Evolutionary conservation across 2,329 filamentous ascomycete genomes (phyloP).

Genomic region (Pseudopithomyces chartarum): DNA sequence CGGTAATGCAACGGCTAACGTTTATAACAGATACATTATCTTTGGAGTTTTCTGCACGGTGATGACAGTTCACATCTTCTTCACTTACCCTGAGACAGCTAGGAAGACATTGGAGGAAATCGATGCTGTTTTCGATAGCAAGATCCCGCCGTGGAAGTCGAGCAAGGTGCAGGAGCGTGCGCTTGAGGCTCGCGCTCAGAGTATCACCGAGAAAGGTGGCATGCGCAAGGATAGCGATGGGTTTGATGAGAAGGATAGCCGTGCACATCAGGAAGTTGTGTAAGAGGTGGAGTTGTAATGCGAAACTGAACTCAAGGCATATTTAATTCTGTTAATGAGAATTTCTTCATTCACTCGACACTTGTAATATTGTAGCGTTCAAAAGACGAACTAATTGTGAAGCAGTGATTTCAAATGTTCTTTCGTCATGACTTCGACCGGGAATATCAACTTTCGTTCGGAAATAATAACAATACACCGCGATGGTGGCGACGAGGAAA

Average conservation of each 20-base stretch:
- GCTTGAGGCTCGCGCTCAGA: constrained; percentile 1
- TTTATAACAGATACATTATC: constrained; percentile 58
- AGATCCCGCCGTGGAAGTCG: neutral
- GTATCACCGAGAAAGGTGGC: neutral
- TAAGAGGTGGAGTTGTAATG: neutral
- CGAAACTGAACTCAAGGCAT: no score
- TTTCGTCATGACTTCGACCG: no score
- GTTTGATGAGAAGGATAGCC: neutral
- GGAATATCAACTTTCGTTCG: no score
- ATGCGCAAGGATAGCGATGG: neutral
- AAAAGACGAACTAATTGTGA: no score
- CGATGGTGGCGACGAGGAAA: no score
- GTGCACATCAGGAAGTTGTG: neutral
- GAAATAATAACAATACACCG: no score
- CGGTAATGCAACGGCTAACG: neutral
- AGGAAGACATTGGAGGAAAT: constrained; percentile 2
- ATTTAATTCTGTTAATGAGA: no score
- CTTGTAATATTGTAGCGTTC: no score
- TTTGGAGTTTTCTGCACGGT: constrained; percentile 45
- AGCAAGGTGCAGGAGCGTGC: neutral
- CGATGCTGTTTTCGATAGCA: neutral
- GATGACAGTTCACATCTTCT: neutral
- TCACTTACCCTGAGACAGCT: constrained; percentile 1
- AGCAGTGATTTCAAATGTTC: no score
- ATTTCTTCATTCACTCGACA: no score